Conservation (phyloP, 2,329 filamentous ascomycete species). For the Fusarium pseudonygamai region DNA sequence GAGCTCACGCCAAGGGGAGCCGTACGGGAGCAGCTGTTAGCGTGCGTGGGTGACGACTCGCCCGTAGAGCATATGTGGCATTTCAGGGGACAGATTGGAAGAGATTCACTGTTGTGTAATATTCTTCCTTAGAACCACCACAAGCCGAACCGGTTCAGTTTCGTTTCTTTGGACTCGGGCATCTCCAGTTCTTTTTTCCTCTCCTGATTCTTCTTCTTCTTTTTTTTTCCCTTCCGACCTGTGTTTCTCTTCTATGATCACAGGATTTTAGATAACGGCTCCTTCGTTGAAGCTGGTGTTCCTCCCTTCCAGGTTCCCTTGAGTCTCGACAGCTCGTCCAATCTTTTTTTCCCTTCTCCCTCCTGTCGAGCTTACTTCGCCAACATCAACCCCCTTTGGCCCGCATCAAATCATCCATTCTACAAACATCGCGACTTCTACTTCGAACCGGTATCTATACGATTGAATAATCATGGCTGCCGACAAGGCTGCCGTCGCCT, state of each 20-base stretch:
- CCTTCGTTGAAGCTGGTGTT: constrained; percentile 37
- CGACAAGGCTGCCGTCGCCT: constrained; percentile 65
- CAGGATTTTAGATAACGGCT: constrained; percentile 40
- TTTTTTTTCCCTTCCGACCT: constrained; percentile 19
- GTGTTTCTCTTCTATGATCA: constrained; percentile 16
- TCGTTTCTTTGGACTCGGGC: constrained; percentile 37
- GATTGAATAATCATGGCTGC: constrained; percentile 59
- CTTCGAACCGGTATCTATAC: constrained; percentile 2
- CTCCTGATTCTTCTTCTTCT: constrained; percentile 16
- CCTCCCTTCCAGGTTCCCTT: constrained; percentile 38
- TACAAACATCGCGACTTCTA: constrained; percentile 9
- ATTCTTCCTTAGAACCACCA: constrained; percentile 38
- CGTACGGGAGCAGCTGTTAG: constrained; percentile 33
- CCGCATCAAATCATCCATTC: constrained; percentile 18
- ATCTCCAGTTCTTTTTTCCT: constrained; percentile 27
- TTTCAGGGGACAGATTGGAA: constrained; percentile 41
- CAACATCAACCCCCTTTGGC: constrained; percentile 31
- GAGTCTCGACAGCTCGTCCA: constrained; percentile 51
- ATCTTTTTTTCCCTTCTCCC: constrained; percentile 40
- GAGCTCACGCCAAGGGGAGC: constrained; percentile 33
- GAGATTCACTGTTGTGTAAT: constrained; percentile 24
- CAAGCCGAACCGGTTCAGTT: constrained; percentile 27
- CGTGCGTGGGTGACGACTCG: constrained; percentile 24
- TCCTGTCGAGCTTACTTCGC: constrained; percentile 30
- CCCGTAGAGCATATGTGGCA: constrained; percentile 46